phyloP scores from a whole-genome alignment of 495 filamentous ascomycete genomes.

The Lineolata rhizophorae region DNA sequence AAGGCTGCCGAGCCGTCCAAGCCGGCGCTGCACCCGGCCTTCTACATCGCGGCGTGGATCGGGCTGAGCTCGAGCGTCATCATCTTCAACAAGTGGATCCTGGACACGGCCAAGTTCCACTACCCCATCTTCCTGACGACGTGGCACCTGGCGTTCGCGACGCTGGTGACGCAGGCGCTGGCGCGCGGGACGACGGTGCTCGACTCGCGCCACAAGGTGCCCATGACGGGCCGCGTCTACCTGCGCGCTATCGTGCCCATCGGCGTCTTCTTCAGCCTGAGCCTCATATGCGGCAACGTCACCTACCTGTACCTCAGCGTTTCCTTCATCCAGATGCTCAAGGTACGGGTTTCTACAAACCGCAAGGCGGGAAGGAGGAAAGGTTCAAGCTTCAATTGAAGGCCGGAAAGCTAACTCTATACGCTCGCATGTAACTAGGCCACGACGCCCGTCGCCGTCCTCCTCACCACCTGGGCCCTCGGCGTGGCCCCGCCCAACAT shows the following conservation, averaged over 20 bases:
- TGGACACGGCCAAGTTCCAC: conserved; percentile 67
- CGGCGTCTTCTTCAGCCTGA: conserved; percentile 79
- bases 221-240: conserved; percentile 85
- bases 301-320: conserved; percentile 85
- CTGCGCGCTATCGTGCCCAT: conserved; percentile 83
- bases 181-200: conserved; percentile 67
- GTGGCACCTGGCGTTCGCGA: conserved; percentile 82
- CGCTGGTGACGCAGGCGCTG: conserved; percentile 73
- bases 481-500: conserved; percentile 56
- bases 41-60: conserved; percentile 91
- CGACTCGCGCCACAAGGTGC: conserved; percentile 73
- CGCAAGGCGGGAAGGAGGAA: too few relatives aligned
- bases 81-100: conserved; percentile 97
- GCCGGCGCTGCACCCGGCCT: conserved; percentile 49
- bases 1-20: conserved; percentile 38
- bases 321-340: conserved; percentile 95
- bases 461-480: conserved; percentile 66
- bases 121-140: conserved; percentile 70
- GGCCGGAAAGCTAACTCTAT: conserved; percentile 2
- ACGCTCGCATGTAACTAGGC: conserved; percentile 45
- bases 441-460: conserved; percentile 74
- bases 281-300: conserved; percentile 84
- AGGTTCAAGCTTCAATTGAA: neutral
- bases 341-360: too few relatives aligned
- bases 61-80: conserved; percentile 78